Conservation (phyloP, 129 eudicot genomes). For the carrot (Daucus carota) region DNA sequence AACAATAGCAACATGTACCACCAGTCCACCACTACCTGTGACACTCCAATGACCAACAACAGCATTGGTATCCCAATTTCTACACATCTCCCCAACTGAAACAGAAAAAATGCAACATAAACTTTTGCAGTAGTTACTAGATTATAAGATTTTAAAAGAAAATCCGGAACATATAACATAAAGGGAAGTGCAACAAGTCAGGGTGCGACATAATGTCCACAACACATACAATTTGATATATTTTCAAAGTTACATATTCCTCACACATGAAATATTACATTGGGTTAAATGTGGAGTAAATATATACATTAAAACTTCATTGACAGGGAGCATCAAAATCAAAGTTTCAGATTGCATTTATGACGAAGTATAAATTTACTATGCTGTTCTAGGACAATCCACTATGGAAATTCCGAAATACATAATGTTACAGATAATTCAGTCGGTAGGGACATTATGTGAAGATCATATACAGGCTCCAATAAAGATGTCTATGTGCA, state of each 20-base stretch:
- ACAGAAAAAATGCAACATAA: conserved; percentile 6
- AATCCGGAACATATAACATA: not conserved
- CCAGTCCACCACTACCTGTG: conserved; percentile 78
- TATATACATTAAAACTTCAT: not conserved
- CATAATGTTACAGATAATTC: not conserved
- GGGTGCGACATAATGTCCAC: not conserved
- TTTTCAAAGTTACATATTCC: not conserved
- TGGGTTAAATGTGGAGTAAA: not conserved
- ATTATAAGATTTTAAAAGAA: not conserved
- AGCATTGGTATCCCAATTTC: conserved; percentile 97
- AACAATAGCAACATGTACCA: not conserved
- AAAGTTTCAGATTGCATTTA: not conserved
- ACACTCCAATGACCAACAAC: conserved; percentile 74
- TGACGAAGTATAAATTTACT: not conserved
- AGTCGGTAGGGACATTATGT: not conserved
- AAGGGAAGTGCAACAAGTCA: not conserved
- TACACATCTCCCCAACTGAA: conserved; percentile 83
- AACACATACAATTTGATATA: not conserved
- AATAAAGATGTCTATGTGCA: not conserved
- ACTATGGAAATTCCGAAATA: not conserved
- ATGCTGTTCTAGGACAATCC: not conserved
- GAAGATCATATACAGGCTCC: not conserved
- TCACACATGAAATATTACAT: not conserved
- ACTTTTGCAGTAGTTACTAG: not conserved
- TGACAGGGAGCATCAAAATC: not conserved